Conservation (phyloP, 2,329 filamentous ascomycete species). For the Bipolaris sorokiniana region DNA sequence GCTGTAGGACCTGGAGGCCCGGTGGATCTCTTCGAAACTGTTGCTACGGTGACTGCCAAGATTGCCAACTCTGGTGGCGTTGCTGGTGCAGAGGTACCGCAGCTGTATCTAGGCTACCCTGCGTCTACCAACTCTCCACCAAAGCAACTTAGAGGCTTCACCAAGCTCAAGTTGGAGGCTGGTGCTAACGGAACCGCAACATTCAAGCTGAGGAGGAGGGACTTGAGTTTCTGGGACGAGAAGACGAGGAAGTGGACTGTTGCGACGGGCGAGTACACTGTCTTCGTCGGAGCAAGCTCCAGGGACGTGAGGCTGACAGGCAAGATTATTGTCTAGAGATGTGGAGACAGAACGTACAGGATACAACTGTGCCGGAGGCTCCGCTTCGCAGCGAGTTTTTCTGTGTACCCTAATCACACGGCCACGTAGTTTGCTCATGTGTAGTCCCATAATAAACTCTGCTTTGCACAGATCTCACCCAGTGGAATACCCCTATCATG, state of each 20-base stretch:
- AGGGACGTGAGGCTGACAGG: slow-evolving; percentile 45
- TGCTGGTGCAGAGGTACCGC: slow-evolving; percentile 47
- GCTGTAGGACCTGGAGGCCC: slow-evolving; percentile 36
- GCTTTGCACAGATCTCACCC: neutral
- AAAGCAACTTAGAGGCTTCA: slow-evolving; percentile 47
- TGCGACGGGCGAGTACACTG: slow-evolving; percentile 41
- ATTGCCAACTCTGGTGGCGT: slow-evolving; percentile 47
- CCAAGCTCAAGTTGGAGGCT: slow-evolving; percentile 42
- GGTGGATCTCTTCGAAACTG: slow-evolving; percentile 43
- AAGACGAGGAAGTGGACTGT: slow-evolving; percentile 44
- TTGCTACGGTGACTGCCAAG: slow-evolving; percentile 44
- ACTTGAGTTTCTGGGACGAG: slow-evolving; percentile 48
- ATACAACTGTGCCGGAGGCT: neutral
- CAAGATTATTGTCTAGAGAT: slow-evolving; percentile 40
- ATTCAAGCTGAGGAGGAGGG: slow-evolving; percentile 45
- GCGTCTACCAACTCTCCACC: slow-evolving; percentile 37
- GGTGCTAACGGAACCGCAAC: slow-evolving; percentile 40
- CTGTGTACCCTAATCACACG: neutral
- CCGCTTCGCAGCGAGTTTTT: neutral
- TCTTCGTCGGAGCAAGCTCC: slow-evolving; percentile 45
- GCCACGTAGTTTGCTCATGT: neutral
- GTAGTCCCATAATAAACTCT: neutral
- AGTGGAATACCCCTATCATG: neutral
- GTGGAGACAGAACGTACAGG: neutral
- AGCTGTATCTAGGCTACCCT: slow-evolving; percentile 48